Evolutionary conservation across 305 asterid species (phyloP).

Genomic region (Fraxinus ornus): DNA sequence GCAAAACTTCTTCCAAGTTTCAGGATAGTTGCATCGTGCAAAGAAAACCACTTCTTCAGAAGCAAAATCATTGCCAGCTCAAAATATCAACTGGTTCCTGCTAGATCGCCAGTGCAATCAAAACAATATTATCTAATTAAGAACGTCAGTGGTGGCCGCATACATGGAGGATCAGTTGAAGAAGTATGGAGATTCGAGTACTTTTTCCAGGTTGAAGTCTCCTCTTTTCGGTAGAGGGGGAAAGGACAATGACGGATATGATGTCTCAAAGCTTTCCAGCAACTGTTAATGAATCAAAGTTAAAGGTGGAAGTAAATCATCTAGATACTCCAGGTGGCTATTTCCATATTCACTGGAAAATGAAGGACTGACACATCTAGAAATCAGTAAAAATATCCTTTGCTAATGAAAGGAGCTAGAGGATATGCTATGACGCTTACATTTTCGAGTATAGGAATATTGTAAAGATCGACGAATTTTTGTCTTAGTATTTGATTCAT

Average conservation of each 20-base stretch:
- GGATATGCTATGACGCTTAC: slow-evolving; percentile 47
- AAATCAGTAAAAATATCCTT: not conserved
- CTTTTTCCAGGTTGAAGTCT: slow-evolving; percentile 61
- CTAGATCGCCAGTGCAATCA: slow-evolving; percentile 2
- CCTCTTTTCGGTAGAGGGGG: slow-evolving; percentile 86
- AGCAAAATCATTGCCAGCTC: slow-evolving; percentile 15
- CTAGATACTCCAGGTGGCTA: not conserved
- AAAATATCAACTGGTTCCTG: not conserved
- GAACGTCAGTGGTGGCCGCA: not conserved
- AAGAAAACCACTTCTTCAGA: not conserved
- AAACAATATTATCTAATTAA: not conserved
- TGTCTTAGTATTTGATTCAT: slow-evolving; percentile 79
- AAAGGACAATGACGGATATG: slow-evolving; percentile 64
- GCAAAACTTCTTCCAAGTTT: not conserved
- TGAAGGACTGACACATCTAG: not conserved
- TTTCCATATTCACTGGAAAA: not conserved
- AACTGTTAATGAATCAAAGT: slow-evolving; percentile 43
- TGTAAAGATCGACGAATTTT: slow-evolving; percentile 84
- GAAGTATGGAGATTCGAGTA: slow-evolving; percentile 80
- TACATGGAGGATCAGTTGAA: slow-evolving; percentile 56
- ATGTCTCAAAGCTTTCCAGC: slow-evolving; percentile 71
- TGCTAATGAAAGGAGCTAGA: slow-evolving; percentile 10
- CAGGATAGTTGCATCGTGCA: not conserved
- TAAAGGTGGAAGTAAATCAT: slow-evolving; percentile 9
- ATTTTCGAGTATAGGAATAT: slow-evolving; percentile 78